Conservation (phyloP, 768 basidiomycete genomes). For the Podaxis pistillaris region DNA sequence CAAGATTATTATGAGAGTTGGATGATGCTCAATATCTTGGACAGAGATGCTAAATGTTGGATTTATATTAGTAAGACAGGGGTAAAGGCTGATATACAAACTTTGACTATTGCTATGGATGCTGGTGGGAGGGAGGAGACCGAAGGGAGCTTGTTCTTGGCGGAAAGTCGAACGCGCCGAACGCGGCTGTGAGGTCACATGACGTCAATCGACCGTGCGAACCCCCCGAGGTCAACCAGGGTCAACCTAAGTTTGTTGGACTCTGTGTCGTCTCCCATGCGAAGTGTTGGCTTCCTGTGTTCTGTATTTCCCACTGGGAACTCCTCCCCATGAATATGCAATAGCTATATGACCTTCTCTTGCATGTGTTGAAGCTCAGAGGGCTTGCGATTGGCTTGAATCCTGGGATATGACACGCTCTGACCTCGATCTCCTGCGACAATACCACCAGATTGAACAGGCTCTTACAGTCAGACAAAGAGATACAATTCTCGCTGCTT, state of each 20-base stretch:
- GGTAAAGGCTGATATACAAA: conserved; percentile 1
- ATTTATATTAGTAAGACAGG: neutral
- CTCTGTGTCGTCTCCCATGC: neutral
- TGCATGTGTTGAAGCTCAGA: too few species aligned
- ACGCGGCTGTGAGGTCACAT: conserved; percentile 1
- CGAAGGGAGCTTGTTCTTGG: neutral
- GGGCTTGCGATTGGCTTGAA: too few species aligned
- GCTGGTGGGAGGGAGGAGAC: neutral
- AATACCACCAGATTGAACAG: neutral
- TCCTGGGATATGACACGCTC: too few species aligned
- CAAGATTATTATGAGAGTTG: neutral
- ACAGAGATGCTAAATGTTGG: neutral
- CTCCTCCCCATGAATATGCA: neutral
- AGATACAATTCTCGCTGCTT: too few species aligned
- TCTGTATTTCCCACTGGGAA: neutral
- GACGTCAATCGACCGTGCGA: neutral
- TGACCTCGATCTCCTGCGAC: neutral
- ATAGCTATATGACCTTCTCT: too few species aligned
- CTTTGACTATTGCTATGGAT: conserved; percentile 2
- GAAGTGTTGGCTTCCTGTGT: neutral
- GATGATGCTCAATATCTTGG: neutral
- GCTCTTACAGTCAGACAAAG: too few species aligned
- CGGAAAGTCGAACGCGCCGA: neutral
- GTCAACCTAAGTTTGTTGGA: neutral
- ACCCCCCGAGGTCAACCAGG: neutral